A percentile compares a stretch with the other conserved stretches of the same genome.
These are phyloP conservation scores for Blastobotrys capitulatus DNA, from an alignment of 1,139 yeast genomes.

Conservation along the genomic window DNA sequence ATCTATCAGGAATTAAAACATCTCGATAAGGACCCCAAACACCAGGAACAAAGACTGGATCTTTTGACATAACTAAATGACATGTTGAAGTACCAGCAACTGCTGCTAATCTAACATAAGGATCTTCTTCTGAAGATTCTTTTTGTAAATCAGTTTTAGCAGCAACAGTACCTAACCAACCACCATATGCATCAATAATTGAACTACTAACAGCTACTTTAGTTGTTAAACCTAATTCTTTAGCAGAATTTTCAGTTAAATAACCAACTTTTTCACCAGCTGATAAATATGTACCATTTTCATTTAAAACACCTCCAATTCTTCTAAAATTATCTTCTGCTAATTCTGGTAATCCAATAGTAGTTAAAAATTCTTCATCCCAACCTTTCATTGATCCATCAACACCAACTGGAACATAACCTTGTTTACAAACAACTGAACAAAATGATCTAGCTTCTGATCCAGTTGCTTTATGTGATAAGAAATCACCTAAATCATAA, in stretches of 20 bases:
- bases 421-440: conserved; percentile 93
- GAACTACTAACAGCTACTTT: conserved; percentile 88
- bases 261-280: conserved; percentile 89
- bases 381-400: conserved; percentile 84
- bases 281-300: conserved; percentile 65
- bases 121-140: conserved; percentile 42
- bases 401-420: conserved; percentile 86
- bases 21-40: conserved; percentile 99
- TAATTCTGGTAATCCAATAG: conserved; percentile 70
- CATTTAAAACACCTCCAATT: conserved; percentile 75
- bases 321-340: conserved; percentile 68
- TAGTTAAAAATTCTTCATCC: conserved; percentile 69
- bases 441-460: conserved; percentile 81
- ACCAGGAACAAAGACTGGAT: conserved; percentile 87
- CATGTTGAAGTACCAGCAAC: conserved; percentile 99
- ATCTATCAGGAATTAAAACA: conserved; percentile 78
- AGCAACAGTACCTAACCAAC: conserved; percentile 98
- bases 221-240: conserved; percentile 73
- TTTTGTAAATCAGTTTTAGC: conserved; percentile 48
- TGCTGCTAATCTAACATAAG: conserved; percentile 87
- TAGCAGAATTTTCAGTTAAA: conserved; percentile 62
- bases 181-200: conserved; percentile 96
- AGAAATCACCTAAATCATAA: conserved; percentile 85
- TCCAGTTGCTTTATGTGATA: conserved; percentile 88
- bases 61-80: conserved; percentile 81